Percentiles rank a stretch among this genome's conserved stretches.
These are phyloP conservation scores for Colletotrichum camelliae DNA, from an alignment of 2,329 filamentous ascomycete species.

Conservation along the genomic window DNA sequence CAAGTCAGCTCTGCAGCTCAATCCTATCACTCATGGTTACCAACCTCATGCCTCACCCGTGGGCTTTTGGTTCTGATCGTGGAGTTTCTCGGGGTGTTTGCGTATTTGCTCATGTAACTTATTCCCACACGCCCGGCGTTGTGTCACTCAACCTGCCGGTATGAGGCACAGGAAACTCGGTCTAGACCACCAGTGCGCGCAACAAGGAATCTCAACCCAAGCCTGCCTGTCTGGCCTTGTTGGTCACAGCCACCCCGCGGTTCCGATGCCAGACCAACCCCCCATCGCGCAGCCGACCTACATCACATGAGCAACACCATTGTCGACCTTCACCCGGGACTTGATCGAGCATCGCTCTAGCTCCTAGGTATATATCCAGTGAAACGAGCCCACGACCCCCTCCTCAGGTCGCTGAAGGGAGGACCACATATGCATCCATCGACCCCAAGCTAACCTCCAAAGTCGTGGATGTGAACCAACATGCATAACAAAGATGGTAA, in stretches of 20 bases:
- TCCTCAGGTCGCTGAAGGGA: neutral
- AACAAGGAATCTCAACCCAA: neutral
- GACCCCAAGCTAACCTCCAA: neutral
- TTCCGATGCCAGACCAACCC: neutral
- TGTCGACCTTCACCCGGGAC: neutral
- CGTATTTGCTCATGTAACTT: neutral
- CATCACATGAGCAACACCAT: neutral
- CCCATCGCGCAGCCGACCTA: neutral
- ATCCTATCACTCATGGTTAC: neutral
- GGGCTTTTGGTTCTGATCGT: neutral
- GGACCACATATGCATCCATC: neutral
- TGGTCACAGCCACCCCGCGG: neutral
- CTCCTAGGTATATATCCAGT: neutral
- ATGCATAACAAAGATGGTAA: neutral
- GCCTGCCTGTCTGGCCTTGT: neutral
- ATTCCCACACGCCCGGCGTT: neutral
- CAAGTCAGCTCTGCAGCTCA: neutral
- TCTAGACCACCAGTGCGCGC: neutral
- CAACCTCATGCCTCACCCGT: neutral
- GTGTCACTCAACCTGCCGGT: neutral
- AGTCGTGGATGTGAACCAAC: neutral
- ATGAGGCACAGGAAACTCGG: neutral
- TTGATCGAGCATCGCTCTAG: fast-evolving
- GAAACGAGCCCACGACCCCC: neutral
- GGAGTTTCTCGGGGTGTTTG: neutral